Evolutionary conservation across 2,329 filamentous ascomycete genomes (phyloP), one percentile per base, ranked within the genome.

Genomic region (Daldinia sp.): DNA sequence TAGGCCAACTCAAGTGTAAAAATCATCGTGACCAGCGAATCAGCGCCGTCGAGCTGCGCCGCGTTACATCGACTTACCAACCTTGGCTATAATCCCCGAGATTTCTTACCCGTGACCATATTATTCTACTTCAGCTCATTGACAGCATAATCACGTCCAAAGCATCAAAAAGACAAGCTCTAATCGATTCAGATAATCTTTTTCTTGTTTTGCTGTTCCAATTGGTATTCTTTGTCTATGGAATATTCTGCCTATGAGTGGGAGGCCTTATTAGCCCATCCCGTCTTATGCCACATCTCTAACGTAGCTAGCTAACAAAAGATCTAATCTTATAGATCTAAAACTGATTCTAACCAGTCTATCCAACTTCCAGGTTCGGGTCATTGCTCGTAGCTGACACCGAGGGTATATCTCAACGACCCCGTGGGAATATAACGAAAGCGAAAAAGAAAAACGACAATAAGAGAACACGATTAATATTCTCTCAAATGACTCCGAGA

Each of bases 321-420:
- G 59, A 69, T 63, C 51, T 62, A 13, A 41, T 56, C 37, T 57
- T 33, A 5, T 39, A 39, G 53, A 39, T 56, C 53, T 51, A 51
- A 30, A 30, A 35, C 50, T 54, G 50, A 60, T 59, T 50, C 42
- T 56, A 61, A 42, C 55, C 65, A 53, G 35, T 70, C 68, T 68
- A 67, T 65, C 57, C 64, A 67, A 64, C 48, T 18, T 41, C 60
- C 28, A 57, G 55, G 44, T 60, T 46, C 53, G 53, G 55, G 30
- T 37, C 57, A 46, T 33, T 33, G 12, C 35, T 37, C 35, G 13
- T 33, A 30, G 23, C 50, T 37, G 50, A 54, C 30, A 33, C 61
- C 58, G 57, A 60, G 68, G 68, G 68, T 70, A 70, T 70, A 70
- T 70, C 26, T 66, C 60, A 42, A 67, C 37, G 44, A 59, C 57